A percentile compares a stretch with the other conserved stretches of the same genome.
Conservation (phyloP, 2,329 filamentous ascomycete genomes). For the Ophiocordyceps unilateralis region DNA sequence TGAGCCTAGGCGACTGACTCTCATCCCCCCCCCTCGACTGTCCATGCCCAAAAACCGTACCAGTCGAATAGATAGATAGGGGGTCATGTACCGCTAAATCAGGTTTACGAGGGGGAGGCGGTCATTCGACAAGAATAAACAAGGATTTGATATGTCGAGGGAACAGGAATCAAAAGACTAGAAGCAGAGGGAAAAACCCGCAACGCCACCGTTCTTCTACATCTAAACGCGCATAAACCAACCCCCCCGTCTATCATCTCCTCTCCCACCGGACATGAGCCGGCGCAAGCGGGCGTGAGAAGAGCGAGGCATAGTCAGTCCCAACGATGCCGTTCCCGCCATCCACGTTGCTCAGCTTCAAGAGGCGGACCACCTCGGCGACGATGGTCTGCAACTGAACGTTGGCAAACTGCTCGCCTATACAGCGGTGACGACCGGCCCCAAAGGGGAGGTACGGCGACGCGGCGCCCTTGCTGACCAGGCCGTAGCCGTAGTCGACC, state of each 20-base stretch:
- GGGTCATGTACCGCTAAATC: too few relatives aligned
- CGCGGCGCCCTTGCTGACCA: slow-evolving; percentile 77
- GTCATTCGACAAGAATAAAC: neutral
- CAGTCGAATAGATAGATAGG: too few relatives aligned
- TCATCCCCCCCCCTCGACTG: too few relatives aligned
- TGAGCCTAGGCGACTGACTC: too few relatives aligned
- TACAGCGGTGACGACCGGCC: slow-evolving; percentile 82
- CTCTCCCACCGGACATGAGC: slow-evolving; percentile 62
- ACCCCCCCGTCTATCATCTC: slow-evolving; percentile 19
- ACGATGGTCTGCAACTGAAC: slow-evolving; percentile 78
- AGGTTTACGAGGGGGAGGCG: too few relatives aligned
- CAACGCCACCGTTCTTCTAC: neutral
- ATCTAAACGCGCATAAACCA: neutral
- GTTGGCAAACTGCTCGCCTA: slow-evolving; percentile 93
- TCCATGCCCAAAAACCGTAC: too few relatives aligned
- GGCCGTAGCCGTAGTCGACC: slow-evolving; percentile 84
- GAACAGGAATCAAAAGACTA: too few relatives aligned
- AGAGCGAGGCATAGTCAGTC: slow-evolving; percentile 53
- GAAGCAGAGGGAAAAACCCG: neutral
- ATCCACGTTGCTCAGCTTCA: slow-evolving; percentile 64
- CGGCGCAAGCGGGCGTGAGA: slow-evolving; percentile 55
- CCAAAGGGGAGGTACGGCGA: slow-evolving; percentile 92
- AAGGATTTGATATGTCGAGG: neutral
- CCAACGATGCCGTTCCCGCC: slow-evolving; percentile 52
- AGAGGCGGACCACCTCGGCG: slow-evolving; percentile 56